These are phyloP conservation scores for Termitomyces sp. DNA, from an alignment of 768 basidiomycete species.

Conservation along the genomic window DNA sequence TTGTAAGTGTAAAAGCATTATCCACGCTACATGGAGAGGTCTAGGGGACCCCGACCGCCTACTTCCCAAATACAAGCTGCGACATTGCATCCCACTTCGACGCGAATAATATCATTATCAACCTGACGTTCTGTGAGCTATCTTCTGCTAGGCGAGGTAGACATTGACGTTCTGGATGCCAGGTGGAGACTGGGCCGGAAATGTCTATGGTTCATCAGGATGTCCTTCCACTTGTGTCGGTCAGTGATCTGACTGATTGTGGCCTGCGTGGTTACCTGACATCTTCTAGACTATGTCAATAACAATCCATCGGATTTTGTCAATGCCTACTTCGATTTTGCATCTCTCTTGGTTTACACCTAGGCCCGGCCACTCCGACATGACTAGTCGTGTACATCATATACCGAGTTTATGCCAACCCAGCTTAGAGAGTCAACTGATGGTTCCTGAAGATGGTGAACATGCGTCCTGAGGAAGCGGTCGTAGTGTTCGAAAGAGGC, in stretches of 20 bases:
- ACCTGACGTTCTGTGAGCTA: constrained; percentile 37
- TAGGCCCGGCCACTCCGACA: background rate
- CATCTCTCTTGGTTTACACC: constrained; percentile 39
- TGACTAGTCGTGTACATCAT: background rate
- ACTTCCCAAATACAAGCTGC: constrained; percentile 57
- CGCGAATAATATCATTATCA: constrained; percentile 60
- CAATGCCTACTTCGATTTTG: constrained; percentile 69
- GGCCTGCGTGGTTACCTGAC: background rate
- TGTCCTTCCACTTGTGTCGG: constrained; percentile 56
- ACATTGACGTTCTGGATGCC: background rate
- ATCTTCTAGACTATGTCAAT: constrained; percentile 47
- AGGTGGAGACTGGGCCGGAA: constrained; percentile 59
- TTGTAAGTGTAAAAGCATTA: background rate
- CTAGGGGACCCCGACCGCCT: constrained; percentile 51
- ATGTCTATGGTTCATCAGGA: constrained; percentile 38
- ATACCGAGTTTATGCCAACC: background rate
- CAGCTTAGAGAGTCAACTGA: background rate
- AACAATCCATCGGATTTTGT: constrained; percentile 56
- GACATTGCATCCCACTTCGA: constrained; percentile 51
- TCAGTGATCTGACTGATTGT: constrained; percentile 24
- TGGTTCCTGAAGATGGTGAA: background rate
- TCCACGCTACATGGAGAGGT: background rate
- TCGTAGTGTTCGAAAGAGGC: background rate
- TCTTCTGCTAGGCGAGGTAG: background rate
- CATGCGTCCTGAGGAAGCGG: background rate